phyloP scores from a whole-genome alignment of 148 eudicot genomes.

The Vaccinium myrtillus region DNA sequence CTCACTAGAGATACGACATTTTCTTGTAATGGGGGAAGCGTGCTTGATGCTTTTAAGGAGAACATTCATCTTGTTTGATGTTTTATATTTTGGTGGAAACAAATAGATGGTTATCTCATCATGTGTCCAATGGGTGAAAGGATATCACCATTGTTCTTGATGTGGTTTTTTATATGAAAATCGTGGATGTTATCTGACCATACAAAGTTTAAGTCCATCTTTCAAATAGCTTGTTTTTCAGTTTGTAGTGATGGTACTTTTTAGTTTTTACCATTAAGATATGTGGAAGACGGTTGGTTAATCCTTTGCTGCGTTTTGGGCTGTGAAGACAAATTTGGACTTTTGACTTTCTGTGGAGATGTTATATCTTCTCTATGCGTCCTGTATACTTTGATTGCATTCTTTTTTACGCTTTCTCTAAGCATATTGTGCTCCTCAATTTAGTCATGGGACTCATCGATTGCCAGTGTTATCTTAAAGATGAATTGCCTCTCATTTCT shows the following conservation, averaged over 20 bases:
- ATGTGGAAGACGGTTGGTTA: background rate
- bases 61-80: background rate
- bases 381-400: background rate
- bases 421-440: background rate
- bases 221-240: background rate
- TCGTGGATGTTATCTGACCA: background rate
- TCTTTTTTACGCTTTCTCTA: background rate
- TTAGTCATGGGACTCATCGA: background rate
- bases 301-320: background rate
- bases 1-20: background rate
- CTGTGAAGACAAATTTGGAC: background rate
- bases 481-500: background rate
- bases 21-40: background rate
- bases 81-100: background rate
- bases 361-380: background rate
- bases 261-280: background rate
- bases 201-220: background rate
- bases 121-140: background rate
- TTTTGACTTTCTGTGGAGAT: background rate
- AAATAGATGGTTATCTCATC: background rate
- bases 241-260: background rate
- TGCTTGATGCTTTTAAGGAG: background rate
- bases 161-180: background rate
- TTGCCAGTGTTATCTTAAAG: background rate
- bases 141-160: background rate